phyloP scores from a whole-genome alignment of 2,329 filamentous ascomycete species.

The Aspergillus costaricaensis region DNA sequence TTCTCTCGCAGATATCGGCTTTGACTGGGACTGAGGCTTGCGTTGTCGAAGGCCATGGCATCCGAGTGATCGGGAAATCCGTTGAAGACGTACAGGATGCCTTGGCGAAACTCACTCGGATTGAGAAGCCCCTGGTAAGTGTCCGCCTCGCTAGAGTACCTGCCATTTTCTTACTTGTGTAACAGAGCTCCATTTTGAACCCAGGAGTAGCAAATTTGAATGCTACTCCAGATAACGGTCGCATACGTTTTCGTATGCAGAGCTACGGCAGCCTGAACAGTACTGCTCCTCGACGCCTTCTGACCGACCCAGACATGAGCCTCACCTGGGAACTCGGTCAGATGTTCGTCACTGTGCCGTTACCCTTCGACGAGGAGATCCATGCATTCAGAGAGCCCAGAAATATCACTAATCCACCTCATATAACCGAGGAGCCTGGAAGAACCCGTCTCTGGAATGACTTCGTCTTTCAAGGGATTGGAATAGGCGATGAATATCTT shows the following conservation, averaged over 20 bases:
- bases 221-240: conserved; percentile 9
- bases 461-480: conserved; percentile 35
- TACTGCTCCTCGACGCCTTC: conserved; percentile 23
- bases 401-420: conserved; percentile 23
- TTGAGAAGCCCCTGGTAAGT: conserved; percentile 32
- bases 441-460: conserved; percentile 35
- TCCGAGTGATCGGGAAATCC: conserved; percentile 29
- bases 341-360: conserved; percentile 27
- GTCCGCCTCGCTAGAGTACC: background rate
- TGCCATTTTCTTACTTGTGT: background rate
- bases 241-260: conserved; percentile 20
- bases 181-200: conserved; percentile 23
- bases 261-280: conserved; percentile 24
- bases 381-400: conserved; percentile 15
- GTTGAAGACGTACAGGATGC: conserved; percentile 31
- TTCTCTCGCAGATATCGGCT: conserved; percentile 26
- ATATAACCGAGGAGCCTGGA: conserved; percentile 21
- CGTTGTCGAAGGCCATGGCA: conserved; percentile 24
- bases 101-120: conserved; percentile 27
- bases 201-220: conserved; percentile 25
- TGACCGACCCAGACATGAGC: conserved; percentile 22
- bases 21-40: conserved; percentile 32
- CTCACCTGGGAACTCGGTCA: conserved; percentile 19
- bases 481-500: conserved; percentile 27
- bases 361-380: conserved; percentile 20